Base-by-base conservation (phyloP, 2,329 filamentous ascomycete species). In the Hypoxylon sp. region DNA sequence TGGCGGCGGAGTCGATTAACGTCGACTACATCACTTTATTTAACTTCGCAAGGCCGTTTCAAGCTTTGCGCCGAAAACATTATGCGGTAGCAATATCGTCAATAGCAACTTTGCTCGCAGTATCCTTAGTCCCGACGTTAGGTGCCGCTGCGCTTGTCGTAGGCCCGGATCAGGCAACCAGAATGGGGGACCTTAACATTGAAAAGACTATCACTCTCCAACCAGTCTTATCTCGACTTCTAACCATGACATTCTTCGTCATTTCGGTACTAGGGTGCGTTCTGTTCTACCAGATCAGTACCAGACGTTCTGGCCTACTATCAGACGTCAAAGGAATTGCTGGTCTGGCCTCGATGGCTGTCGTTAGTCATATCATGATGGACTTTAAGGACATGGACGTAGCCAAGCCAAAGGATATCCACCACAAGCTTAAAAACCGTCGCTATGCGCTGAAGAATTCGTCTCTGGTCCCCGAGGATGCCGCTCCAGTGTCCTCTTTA, bases 321-420 rank as follows among this genome's bases (percentile, higher is more conserved):
- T 87, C 87, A 5, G 90, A 93, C 75, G 91, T 92, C 5, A 89
- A 88, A 71, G 91, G 91, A 5, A 92, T 94, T 57, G 90, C 91
- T 1, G 91, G 91, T 1, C 84, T 93, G 39, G 91, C 91, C 5
- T 88, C 91, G 62, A 93, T 94, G 91, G 91, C 91, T 9, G 91
- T 92, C 2, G 87, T 88, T 67, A 89, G 87, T 70, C 91, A 93
- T 71, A 92, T 93, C 76, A 81, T 93, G 70, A 89, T 89, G 79
- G 91, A 94, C 75, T 93, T 94, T 75, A 89, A 88, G 69, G 90
- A 90, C 63, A 87, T 92, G 80, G 91, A 94, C 75, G 87, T 88
- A 0, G 90, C 88, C 6, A 88, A 85, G 3, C 88, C 90, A 59
- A 82, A 88, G 53, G 86, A 90, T 58, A 93, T 94, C 46, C 91